These are phyloP conservation scores for Neofusicoccum laricinum DNA, from an alignment of 2,329 filamentous ascomycete species.

Conservation along the genomic window DNA sequence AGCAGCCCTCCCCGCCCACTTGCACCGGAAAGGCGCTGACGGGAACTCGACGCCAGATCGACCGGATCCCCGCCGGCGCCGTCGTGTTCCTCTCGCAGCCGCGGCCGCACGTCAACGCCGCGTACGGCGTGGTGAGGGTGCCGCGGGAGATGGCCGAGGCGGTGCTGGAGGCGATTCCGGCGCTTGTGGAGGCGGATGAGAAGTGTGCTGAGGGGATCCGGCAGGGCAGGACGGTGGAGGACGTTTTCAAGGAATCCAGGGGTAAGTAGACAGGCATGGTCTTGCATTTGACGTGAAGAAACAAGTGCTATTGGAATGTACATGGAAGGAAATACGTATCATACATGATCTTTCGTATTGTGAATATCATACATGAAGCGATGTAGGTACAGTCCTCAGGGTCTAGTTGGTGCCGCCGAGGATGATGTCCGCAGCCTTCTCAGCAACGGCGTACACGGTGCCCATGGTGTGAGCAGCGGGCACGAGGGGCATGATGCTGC, in stretches of 20 bases:
- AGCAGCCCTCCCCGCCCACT: constrained; percentile 12
- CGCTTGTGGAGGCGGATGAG: not conserved
- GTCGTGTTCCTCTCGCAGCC: constrained; percentile 49
- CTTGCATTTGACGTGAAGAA: too few relatives aligned
- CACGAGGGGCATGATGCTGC: constrained; percentile 20
- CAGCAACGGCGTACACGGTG: constrained; percentile 25
- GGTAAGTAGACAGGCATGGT: not conserved
- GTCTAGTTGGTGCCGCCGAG: not conserved
- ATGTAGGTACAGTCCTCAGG: not conserved
- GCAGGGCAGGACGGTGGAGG: not conserved
- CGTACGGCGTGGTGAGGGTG: constrained; percentile 65
- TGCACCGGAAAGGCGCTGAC: not conserved
- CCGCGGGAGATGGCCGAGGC: constrained; percentile 75
- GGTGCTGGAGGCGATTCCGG: constrained; percentile 35
- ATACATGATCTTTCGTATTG: not conserved
- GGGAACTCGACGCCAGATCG: not conserved
- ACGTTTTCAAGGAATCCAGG: not conserved
- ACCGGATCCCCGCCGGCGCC: not conserved
- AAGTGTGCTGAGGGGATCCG: not conserved
- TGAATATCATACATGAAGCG: not conserved
- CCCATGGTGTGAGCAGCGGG: constrained; percentile 17
- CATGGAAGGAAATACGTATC: not conserved
- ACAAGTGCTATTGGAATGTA: too few relatives aligned
- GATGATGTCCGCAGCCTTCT: constrained; percentile 18
- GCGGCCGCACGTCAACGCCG: constrained; percentile 46